Base-by-base conservation (phyloP, 2,329 filamentous ascomycete species). In the Monosporascus ibericus region DNA sequence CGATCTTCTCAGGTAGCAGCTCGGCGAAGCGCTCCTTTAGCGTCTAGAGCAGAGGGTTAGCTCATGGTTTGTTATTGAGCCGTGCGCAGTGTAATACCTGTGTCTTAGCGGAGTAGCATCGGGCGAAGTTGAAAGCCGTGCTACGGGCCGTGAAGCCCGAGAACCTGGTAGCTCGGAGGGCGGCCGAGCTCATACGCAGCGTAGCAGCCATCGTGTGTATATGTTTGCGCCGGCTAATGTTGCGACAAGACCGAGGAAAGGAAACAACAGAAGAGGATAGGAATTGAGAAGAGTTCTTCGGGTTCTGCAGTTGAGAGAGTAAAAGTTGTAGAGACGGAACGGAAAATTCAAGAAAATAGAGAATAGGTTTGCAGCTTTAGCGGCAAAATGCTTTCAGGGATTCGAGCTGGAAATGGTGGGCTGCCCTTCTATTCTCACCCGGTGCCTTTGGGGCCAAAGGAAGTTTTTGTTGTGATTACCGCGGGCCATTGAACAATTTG, bases 11-110 rank as follows among this genome's bases (percentile, higher is more conserved):
- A 66, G 94, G 94, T 59, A 99, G 82, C 70, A 92, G 87, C 74
- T 94, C 92, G 72, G 92, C 92, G 75, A 99, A 97, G 71, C 91
- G 92, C 75, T 99, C 94, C 82, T 99, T 99, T 72, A 99, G 79
- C 65, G 91, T 91, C 94, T 99, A 58, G 37, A 51, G 30, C 51
- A 34, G 48, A 56, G 50, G 49, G 59, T 64, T 50, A 64, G 63
- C 60, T 52, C 60, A 54, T 48, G 34, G 55, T 53, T 47, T 51
- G 51, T 27, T n/a, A 20, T 20, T 20, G 22, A 20, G 40, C 18
- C 7, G 40, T 24, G 20, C 40, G n/a, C 14, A 15, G 7, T 5
- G 6, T 55, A 78, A 68, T 78, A 95, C 91, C 82, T 92, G 86
- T 65, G 87, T 83, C 84, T 96, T 96, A 63, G 90, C 86, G 58